phyloP scores from a whole-genome alignment of 176 grass and related monocot genomes.

The Musa itinerans region DNA sequence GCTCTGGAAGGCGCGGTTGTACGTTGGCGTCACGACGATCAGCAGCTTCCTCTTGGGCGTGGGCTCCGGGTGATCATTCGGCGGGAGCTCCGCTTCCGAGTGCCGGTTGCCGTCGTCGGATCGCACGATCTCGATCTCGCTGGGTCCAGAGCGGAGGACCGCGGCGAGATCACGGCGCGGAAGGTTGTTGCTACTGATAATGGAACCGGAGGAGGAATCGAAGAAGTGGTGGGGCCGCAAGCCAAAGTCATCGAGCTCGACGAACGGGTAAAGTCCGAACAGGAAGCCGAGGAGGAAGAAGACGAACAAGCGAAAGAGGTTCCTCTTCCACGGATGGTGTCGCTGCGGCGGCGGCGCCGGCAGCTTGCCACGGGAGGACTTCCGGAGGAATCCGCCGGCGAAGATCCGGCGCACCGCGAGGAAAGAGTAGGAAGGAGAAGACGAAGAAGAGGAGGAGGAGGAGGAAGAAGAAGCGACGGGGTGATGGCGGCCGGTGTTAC shows the following conservation, averaged over 20 bases:
- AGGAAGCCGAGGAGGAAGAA: slow-evolving; percentile 78
- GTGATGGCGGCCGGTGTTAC: slow-evolving; percentile 16
- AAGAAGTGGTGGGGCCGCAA: not conserved
- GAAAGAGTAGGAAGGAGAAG: slow-evolving; percentile 21
- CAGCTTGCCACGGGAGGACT: not conserved
- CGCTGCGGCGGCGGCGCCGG: not conserved
- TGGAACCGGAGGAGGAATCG: not conserved
- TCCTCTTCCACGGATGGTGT: not conserved
- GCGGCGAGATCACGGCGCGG: not conserved
- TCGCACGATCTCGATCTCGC: slow-evolving; percentile 3
- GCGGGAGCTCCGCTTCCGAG: not conserved
- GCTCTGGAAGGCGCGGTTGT: slow-evolving; percentile 45
- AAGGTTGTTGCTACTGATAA: not conserved
- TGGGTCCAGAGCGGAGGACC: not conserved
- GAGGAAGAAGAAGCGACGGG: slow-evolving; percentile 11
- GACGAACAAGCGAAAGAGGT: slow-evolving; percentile 41
- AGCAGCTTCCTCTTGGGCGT: slow-evolving; percentile 19
- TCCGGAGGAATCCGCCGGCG: not conserved
- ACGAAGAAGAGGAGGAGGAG: too few species aligned
- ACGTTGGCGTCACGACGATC: slow-evolving; percentile 62
- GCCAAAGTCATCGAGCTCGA: slow-evolving; percentile 7
- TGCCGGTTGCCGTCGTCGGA: not conserved
- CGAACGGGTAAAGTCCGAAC: slow-evolving; percentile 39
- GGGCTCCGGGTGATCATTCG: not conserved
- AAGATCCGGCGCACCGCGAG: not conserved